Evolutionary conservation across 805 yeast species (phyloP).

Genomic region (Wickerhamiella shivajii): DNA sequence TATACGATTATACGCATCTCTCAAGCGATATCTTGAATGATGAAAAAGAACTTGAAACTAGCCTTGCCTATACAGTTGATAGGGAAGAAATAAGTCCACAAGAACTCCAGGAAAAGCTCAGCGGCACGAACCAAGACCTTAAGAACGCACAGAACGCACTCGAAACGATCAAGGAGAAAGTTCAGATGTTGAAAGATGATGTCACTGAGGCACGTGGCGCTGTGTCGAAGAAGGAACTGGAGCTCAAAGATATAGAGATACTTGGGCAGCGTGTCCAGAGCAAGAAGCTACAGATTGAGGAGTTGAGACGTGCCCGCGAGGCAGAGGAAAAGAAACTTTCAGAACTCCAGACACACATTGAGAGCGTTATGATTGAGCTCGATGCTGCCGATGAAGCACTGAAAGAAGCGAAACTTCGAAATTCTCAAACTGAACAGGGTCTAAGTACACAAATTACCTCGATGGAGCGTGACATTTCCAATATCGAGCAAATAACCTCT

Average conservation of each 20-base stretch:
- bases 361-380: too few relatives aligned
- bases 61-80: too few relatives aligned
- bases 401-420: too few relatives aligned
- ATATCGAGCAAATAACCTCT: too few relatives aligned
- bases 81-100: conserved; percentile 8
- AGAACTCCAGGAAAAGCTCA: conserved; percentile 13
- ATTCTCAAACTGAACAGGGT: too few relatives aligned
- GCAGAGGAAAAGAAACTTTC: background rate
- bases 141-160: conserved; percentile 6
- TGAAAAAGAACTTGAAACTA: too few relatives aligned
- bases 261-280: conserved; percentile 8
- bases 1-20: too few relatives aligned
- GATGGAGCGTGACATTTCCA: too few relatives aligned
- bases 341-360: background rate
- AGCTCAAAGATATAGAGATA: conserved; percentile 10
- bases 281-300: conserved; percentile 2
- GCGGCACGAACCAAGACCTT: conserved; percentile 2
- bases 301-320: conserved; percentile 6
- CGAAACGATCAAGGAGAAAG: background rate
- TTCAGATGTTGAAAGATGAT: background rate
- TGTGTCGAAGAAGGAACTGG: conserved; percentile 6
- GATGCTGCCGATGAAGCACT: too few relatives aligned
- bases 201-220: background rate
- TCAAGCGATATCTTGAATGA: too few relatives aligned
- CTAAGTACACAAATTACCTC: too few relatives aligned